Evolutionary conservation across 2,329 filamentous ascomycete genomes (phyloP).

Genomic region (Colletotrichum tropicale): DNA sequence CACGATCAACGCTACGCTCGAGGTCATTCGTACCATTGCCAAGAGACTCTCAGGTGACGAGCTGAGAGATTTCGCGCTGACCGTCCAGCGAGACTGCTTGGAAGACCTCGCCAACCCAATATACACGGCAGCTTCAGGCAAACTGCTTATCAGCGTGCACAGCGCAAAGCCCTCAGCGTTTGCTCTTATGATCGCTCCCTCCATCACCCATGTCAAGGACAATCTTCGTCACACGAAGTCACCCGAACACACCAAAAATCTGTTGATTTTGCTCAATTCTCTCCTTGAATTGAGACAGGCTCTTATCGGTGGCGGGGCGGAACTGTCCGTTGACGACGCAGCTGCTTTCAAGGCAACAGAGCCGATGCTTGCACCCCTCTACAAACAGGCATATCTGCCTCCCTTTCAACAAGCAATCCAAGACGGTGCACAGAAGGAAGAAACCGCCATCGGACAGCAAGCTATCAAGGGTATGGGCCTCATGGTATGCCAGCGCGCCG

Average conservation of each 20-base stretch:
- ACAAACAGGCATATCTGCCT: constrained; percentile 46
- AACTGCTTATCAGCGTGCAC: constrained; percentile 55
- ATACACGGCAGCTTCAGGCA: constrained; percentile 57
- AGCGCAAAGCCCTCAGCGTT: constrained; percentile 55
- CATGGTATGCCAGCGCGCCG: constrained; percentile 44
- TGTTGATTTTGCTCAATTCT: constrained; percentile 56
- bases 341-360: constrained; percentile 40
- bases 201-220: constrained; percentile 53
- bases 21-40: constrained; percentile 56
- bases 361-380: constrained; percentile 43
- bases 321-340: constrained; percentile 38
- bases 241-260: constrained; percentile 53
- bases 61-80: constrained; percentile 50
- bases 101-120: constrained; percentile 57
- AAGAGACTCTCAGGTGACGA: constrained; percentile 47
- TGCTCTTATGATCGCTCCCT: constrained; percentile 48
- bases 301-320: constrained; percentile 33
- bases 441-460: constrained; percentile 45
- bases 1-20: constrained; percentile 59
- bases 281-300: constrained; percentile 51
- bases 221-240: constrained; percentile 57
- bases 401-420: constrained; percentile 35
- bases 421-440: constrained; percentile 35
- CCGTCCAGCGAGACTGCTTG: constrained; percentile 57
- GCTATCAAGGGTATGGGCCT: constrained; percentile 51